Base-by-base conservation (phyloP, 2,329 filamentous ascomycete genomes). In the Teratosphaeria nubilosa region DNA sequence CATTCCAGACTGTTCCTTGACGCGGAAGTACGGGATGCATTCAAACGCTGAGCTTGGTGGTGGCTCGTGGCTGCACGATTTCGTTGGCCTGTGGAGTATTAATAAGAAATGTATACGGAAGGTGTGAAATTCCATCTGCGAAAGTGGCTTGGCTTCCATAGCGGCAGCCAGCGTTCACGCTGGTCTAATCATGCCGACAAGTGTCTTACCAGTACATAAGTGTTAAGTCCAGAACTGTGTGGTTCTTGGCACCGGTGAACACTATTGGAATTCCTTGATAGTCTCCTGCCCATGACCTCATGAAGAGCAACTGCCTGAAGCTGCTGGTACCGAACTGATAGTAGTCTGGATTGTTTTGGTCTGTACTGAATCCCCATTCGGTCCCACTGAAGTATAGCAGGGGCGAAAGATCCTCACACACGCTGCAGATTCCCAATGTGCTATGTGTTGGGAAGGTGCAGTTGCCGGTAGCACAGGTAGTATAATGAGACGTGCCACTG, bases 391-490 rank as follows among this genome's bases (percentile, higher is more conserved):
- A 51, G n/a, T 24, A 24, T 51, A 55, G 11, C 56, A 55, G 25
- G 5, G 56, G 20, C 30, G 55, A 59, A 9, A 60, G 27, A 14
- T 62, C 58, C 20, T 24, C 32, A 25, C 63, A 64, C 11, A 58
- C 52, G 31, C 59, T 62, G 55, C 63, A 63, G 5, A 64, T 50
- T 24, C 56, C 61, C 9, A 62, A 37, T n/a, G 63, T 57, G 0
- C 32, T 54, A 48, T 60, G 63, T 1, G 56, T 34, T 6, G 60
- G 54, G 57, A 54, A 64, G 5, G 58, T 63, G 52, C 63, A 64
- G 13, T 64, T 62, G 11, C 63, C 61, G 5, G 61, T 62, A 20
- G 61, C 5, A 54, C 61, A 64, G 6, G 13, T 50, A 1, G 59
- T 58, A 5, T n/a, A 45, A 13, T 53, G 14, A 10, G 34, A 16